Base-by-base conservation (phyloP, 306 rosid genomes). In the Lotus japonicus region DNA sequence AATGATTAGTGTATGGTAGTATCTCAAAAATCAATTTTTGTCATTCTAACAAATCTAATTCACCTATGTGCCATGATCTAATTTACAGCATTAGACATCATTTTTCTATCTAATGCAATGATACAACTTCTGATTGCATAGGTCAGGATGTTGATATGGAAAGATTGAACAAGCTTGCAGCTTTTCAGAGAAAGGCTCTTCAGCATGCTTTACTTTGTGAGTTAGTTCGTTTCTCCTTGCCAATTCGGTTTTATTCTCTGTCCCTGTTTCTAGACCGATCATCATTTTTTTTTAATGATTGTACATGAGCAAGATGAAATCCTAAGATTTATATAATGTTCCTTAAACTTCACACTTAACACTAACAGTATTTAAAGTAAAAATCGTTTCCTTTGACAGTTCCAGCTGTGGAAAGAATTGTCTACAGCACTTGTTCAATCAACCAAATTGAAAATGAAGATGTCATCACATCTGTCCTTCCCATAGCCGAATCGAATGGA, bases 131-230 rank as follows among this genome's bases (percentile, higher is more conserved):
- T 54, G 42, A 64, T 76, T 21, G 5, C 62, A 44, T 56, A 84
- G 96, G 79, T 42, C 70, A 61, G 41, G 80, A 55, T 64, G 36
- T 44, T 18, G 90, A 88, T 23, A 66, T 46, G n/a, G 85, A 81
- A 74, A 85, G 97, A 78, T 72, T 90, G 73, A 85, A 85, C 81
- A 94, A 82, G 84, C 99, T 94, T 60, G 97, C 97, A 1, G 83
- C 83, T 46, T 90, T 94, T 58, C 97, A 90, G 79, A 84, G 80
- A 64, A 88, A 88, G 70, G 97, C 96, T 74, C 89, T 94, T 33
- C 82, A 78, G 31, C 97, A 90, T 70, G 96, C 96, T 3, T 78
- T 94, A 17, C 83, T 85, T 54, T 88, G 96, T 89, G 48, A 85
- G 94, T 82, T 43, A 7, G 13, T 23, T 68, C 33, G 7, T 56